A percentile compares a stretch with the other conserved stretches of the same genome.
Conservation (phyloP, 495 filamentous ascomycete genomes). For the Neurospora pannonica region DNA sequence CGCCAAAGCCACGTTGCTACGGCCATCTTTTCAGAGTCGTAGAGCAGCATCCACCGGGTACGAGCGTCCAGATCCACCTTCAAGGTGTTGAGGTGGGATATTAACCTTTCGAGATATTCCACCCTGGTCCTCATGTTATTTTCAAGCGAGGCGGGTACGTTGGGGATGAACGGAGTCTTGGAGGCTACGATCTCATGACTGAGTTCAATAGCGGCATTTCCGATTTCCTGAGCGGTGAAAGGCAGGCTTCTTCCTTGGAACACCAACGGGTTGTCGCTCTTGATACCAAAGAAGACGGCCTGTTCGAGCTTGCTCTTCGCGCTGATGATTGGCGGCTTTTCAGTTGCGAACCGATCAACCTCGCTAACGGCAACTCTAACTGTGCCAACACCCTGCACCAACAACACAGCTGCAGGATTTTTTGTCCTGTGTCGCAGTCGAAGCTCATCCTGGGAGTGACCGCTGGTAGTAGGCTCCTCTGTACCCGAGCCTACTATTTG, state of each 20-base stretch:
- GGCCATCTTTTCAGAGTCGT: conserved; percentile 80
- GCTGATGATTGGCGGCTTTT: conserved; percentile 47
- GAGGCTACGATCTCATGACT: conserved; percentile 78
- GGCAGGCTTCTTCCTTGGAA: conserved; percentile 54
- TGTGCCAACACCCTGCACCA: conserved; percentile 74
- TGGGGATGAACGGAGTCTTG: conserved; percentile 58
- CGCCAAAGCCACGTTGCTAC: conserved; percentile 79
- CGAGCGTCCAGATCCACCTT: conserved; percentile 45
- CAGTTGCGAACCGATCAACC: conserved; percentile 39
- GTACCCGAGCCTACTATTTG: conserved; percentile 54
- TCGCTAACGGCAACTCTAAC: conserved; percentile 58
- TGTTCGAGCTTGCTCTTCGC: conserved; percentile 87
- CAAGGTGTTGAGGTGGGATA: conserved; percentile 51
- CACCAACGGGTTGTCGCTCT: conserved; percentile 70
- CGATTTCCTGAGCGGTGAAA: conserved; percentile 61
- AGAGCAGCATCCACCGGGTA: conserved; percentile 73
- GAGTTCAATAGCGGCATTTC: conserved; percentile 65
- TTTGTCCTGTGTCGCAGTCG: conserved; percentile 44
- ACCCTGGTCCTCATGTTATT: conserved; percentile 64
- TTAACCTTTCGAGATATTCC: conserved; percentile 61
- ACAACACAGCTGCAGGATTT: conserved; percentile 56
- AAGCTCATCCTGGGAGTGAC: conserved; percentile 30
- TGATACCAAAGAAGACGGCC: conserved; percentile 81
- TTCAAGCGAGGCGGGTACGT: conserved; percentile 63
- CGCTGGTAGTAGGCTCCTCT: conserved; percentile 40